A percentile compares a stretch with the other conserved stretches of the same genome.
phyloP scores from a whole-genome alignment of 768 basidiomycete species.

The Mrakia hoshinonis region DNA sequence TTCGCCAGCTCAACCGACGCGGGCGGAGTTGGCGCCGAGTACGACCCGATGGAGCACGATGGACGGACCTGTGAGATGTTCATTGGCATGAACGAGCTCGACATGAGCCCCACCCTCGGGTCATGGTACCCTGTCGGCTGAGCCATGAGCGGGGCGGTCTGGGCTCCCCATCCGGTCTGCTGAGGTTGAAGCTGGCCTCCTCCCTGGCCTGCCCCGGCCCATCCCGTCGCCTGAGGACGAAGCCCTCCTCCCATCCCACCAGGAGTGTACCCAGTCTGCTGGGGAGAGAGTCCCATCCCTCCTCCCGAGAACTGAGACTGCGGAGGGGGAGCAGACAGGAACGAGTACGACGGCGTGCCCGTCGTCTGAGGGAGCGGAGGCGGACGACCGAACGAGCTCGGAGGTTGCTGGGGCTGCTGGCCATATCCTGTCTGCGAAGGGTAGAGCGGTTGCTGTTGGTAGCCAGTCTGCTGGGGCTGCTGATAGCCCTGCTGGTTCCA shows the following conservation, averaged over 20 bases:
- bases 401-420: slow-evolving; percentile 30
- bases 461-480: slow-evolving; percentile 42
- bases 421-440: slow-evolving; percentile 35
- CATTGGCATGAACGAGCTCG: slow-evolving; percentile 77
- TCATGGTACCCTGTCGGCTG: slow-evolving; percentile 61
- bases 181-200: slow-evolving; percentile 62
- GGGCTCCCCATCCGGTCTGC: slow-evolving; percentile 37
- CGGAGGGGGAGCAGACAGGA: slow-evolving; percentile 36
- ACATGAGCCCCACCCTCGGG: slow-evolving; percentile 79
- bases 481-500: slow-evolving; percentile 8
- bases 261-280: slow-evolving; percentile 24
- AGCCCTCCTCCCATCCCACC: slow-evolving; percentile 23
- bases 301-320: slow-evolving; percentile 30
- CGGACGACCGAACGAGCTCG: slow-evolving; percentile 11
- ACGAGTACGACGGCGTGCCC: slow-evolving; percentile 29
- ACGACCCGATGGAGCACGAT: slow-evolving; percentile 3
- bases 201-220: slow-evolving; percentile 41
- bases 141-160: slow-evolving; percentile 47
- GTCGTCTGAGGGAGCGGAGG: slow-evolving; percentile 5
- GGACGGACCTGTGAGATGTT: slow-evolving; percentile 39
- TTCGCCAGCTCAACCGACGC: neutral
- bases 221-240: slow-evolving; percentile 56
- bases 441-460: slow-evolving; percentile 32
- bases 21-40: slow-evolving; percentile 27
- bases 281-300: slow-evolving; percentile 25